phyloP scores from a whole-genome alignment of 2,329 filamentous ascomycete species.

The Botrytis porri region DNA sequence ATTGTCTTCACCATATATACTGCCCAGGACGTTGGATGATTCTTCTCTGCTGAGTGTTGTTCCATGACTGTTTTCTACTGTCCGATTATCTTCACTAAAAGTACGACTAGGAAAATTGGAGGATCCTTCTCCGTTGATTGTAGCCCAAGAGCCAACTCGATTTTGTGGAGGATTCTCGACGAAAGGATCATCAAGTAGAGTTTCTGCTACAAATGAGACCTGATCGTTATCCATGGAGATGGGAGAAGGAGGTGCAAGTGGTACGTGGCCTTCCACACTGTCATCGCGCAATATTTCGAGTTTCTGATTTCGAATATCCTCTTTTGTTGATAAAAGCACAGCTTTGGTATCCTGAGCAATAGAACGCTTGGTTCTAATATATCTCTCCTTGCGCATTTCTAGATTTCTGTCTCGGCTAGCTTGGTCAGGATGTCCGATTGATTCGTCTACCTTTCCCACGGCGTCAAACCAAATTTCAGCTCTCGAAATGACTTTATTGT shows the following conservation, averaged over 20 bases:
- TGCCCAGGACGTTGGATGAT: not conserved
- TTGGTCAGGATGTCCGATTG: not conserved
- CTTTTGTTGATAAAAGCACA: not conserved
- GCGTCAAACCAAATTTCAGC: not conserved
- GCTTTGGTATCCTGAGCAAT: not conserved
- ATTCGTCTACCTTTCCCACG: conserved; percentile 3
- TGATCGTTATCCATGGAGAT: not conserved
- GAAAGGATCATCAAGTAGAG: not conserved
- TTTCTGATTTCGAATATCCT: not conserved
- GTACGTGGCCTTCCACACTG: not conserved
- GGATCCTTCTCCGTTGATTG: not conserved
- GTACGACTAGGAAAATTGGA: too few relatives aligned
- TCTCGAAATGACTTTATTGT: not conserved
- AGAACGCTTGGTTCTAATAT: not conserved
- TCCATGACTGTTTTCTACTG: not conserved
- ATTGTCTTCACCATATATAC: not conserved
- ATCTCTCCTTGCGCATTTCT: not conserved
- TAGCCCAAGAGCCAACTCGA: not conserved
- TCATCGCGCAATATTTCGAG: not conserved
- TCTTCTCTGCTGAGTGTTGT: not conserved
- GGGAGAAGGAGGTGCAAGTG: not conserved
- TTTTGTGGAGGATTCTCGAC: not conserved
- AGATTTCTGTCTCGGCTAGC: not conserved
- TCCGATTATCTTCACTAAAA: not conserved
- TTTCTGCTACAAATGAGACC: not conserved